Evolutionary conservation across 257 asterid species (phyloP), one percentile per base, ranked within the genome.

Genomic region (Linderniella brevidens): DNA sequence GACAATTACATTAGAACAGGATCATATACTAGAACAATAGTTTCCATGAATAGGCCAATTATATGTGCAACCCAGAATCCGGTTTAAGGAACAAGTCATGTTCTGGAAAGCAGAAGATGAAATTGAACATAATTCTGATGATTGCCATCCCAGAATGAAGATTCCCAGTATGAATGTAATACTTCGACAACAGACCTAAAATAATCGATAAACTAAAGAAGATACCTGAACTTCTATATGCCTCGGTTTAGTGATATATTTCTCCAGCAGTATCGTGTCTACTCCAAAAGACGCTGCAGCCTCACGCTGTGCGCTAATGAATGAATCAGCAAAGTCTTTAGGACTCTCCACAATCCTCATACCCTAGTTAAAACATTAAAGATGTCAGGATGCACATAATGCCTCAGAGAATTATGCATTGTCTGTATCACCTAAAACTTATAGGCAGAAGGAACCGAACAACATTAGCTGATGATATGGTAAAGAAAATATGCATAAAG

Each of bases 211-310:
- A 39, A 39, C 50, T 56, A 67, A 39, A 44, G 44, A 46, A 58
- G 41, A 41, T 66, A 81, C 99, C 96, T 90, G 99, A 66, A 90
- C 99, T 81, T 90, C 99, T 52, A 90, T 90, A 60, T 90, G 99
- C 56, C 99, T 72, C 37, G 99, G 96, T 60, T 71, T 84, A 49
- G 88, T 81, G 54, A 90, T 90, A 69, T 85, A 90, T 68, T 90
- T 90, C 82, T 90, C 99, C 63, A 90, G 76, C 69, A 90, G 61
- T 67, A 90, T 86, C 18, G 93, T 71, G 67, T 81, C 71, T 58
- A 77, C 59, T 54, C 96, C 99, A 63, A 90, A 90, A 55, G 99
- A 85, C 61, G 99, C 96, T 57, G 99, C 96, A 68, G 99, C 99
- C 64, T 90, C 99, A 36, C 99, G 86, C 68, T 90, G 94, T 49